Evolutionary conservation across 805 yeast genomes (phyloP).

Genomic region (Candida stauntonica): DNA sequence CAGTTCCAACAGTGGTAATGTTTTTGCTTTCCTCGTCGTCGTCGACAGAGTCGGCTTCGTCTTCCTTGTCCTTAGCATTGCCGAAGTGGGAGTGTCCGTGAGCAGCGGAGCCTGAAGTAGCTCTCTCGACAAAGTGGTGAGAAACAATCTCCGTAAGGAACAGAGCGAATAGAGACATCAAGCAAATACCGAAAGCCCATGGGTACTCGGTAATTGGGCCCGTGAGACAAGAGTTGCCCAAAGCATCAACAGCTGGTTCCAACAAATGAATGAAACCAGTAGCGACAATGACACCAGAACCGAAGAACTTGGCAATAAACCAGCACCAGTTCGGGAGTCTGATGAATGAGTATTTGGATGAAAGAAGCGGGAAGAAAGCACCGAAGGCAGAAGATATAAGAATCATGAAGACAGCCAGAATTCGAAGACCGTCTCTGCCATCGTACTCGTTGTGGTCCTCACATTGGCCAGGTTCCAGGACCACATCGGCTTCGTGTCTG

Average conservation of each 20-base stretch:
- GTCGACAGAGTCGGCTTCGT: neutral
- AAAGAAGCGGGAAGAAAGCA: constrained; percentile 55
- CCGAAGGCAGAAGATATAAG: constrained; percentile 55
- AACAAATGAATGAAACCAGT: constrained; percentile 76
- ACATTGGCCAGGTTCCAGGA: constrained; percentile 33
- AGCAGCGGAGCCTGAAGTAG: constrained; percentile 23
- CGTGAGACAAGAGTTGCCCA: constrained; percentile 57
- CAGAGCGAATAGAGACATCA: constrained; percentile 40
- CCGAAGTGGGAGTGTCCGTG: constrained; percentile 58
- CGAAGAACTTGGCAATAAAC: constrained; percentile 69
- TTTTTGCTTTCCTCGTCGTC: no score
- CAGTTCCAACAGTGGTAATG: neutral
- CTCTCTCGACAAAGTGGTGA: constrained; percentile 37
- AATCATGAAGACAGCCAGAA: constrained; percentile 60
- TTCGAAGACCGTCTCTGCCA: constrained; percentile 40
- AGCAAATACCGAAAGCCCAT: constrained; percentile 53
- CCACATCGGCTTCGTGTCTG: constrained; percentile 23
- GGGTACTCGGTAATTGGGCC: constrained; percentile 51
- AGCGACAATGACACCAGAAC: constrained; percentile 80
- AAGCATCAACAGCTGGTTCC: constrained; percentile 60
- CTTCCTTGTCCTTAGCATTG: constrained; percentile 22
- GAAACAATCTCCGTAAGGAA: constrained; percentile 48
- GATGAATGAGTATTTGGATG: constrained; percentile 55
- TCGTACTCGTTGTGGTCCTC: constrained; percentile 39
- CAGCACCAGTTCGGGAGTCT: constrained; percentile 59